Evolutionary conservation across 306 rosid genomes (phyloP).

Genomic region (Phaseolus lunatus): DNA sequence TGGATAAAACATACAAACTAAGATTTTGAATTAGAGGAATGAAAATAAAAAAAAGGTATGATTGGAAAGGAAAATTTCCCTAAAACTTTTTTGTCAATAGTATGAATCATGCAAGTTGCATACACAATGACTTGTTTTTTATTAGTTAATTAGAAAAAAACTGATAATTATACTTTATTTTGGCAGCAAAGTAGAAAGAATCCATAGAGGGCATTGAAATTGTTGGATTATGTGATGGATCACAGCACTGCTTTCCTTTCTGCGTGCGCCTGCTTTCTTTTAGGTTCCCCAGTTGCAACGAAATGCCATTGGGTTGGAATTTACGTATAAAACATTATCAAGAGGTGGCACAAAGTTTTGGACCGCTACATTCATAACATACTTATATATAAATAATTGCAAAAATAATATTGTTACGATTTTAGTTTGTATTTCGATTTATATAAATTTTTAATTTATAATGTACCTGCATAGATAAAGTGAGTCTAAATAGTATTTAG

Average conservation of each 20-base stretch:
- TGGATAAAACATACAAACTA: too few species aligned
- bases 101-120: background rate
- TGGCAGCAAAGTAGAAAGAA: background rate
- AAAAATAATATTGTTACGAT: background rate
- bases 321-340: background rate
- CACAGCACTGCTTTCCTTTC: background rate
- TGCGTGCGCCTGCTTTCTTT: background rate
- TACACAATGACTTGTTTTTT: background rate
- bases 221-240: background rate
- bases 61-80: too few species aligned
- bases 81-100: too few species aligned
- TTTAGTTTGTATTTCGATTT: background rate
- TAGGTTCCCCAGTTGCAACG: constrained; percentile 31
- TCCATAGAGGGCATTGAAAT: background rate
- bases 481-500: too few species aligned
- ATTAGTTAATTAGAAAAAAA: background rate
- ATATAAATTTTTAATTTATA: background rate
- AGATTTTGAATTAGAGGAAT: too few species aligned
- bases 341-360: background rate
- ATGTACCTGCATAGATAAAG: too few species aligned
- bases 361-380: constrained; percentile 6
- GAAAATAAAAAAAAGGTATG: too few species aligned
- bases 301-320: constrained; percentile 7
- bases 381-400: too few species aligned
- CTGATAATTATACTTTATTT: background rate